phyloP scores from a whole-genome alignment of 495 filamentous ascomycete species.

The Penicillium samsonianum region DNA sequence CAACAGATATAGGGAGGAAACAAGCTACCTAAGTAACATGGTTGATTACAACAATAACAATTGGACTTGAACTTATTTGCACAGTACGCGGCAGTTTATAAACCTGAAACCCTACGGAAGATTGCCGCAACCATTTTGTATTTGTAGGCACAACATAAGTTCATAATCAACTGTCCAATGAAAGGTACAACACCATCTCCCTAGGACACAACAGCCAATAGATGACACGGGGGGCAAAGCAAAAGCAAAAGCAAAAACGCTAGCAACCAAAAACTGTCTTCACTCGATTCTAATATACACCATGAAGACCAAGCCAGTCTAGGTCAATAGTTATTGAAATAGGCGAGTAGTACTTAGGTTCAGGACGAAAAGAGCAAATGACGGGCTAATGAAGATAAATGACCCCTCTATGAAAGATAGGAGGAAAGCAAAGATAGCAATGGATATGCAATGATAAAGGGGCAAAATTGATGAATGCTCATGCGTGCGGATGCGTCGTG shows the following conservation, averaged over 20 bases:
- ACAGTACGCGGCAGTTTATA: neutral
- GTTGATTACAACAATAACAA: neutral
- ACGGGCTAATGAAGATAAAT: constrained; percentile 12
- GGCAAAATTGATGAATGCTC: constrained; percentile 28
- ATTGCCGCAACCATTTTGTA: neutral
- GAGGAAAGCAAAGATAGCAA: constrained; percentile 15
- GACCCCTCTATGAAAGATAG: neutral
- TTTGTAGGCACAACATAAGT: neutral
- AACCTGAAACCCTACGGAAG: neutral
- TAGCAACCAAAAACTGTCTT: constrained; percentile 22
- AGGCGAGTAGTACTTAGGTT: constrained; percentile 1
- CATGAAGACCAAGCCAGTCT: constrained; percentile 28
- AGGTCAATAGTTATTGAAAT: constrained; percentile 13
- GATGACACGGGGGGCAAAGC: constrained; percentile 12
- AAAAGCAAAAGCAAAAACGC: constrained; percentile 13
- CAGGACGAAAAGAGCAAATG: constrained; percentile 3
- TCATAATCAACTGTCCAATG: neutral
- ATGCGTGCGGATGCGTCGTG: constrained; percentile 39
- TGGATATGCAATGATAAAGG: constrained; percentile 23
- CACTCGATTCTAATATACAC: constrained; percentile 34
- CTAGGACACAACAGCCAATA: constrained; percentile 1
- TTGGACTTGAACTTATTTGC: neutral
- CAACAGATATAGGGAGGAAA: neutral
- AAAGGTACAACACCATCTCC: neutral
- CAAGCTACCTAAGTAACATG: neutral